These are phyloP conservation scores for Cladosporium phlei DNA, from an alignment of 2,329 filamentous ascomycete genomes.

Conservation along the genomic window DNA sequence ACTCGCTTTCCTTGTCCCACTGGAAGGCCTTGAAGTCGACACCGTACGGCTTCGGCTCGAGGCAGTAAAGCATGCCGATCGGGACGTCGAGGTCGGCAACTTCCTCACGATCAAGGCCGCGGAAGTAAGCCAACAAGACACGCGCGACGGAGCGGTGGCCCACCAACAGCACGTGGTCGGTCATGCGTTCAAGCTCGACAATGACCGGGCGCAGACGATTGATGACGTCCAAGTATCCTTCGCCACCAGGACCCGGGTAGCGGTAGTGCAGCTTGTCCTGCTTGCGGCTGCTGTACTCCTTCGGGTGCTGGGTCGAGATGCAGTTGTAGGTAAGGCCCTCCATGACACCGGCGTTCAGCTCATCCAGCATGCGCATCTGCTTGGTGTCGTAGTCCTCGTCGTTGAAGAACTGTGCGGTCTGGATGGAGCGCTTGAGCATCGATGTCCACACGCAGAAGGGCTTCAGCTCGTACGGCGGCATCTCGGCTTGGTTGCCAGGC, in stretches of 20 bases:
- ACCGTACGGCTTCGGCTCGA: conserved; percentile 96
- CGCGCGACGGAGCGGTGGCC: conserved; percentile 88
- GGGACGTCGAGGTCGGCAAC: conserved; percentile 94
- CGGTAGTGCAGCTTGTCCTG: conserved; percentile 91
- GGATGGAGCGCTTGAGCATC: conserved; percentile 85
- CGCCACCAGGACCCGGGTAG: conserved; percentile 90
- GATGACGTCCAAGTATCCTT: conserved; percentile 95
- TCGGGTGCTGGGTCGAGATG: conserved; percentile 71
- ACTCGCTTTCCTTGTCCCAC: conserved; percentile 72
- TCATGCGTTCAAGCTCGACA: conserved; percentile 93
- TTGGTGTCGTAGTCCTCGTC: conserved; percentile 96
- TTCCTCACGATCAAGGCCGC: conserved; percentile 81
- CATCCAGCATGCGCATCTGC: conserved; percentile 67
- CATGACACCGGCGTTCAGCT: conserved; percentile 87
- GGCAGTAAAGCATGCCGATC: conserved; percentile 85
- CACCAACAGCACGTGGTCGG: conserved; percentile 87
- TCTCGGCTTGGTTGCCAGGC: not conserved
- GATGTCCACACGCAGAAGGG: conserved; percentile 98
- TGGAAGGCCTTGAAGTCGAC: conserved; percentile 95
- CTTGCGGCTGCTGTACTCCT: conserved; percentile 76
- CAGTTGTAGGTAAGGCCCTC: conserved; percentile 94
- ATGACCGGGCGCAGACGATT: conserved; percentile 93
- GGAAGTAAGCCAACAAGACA: conserved; percentile 93
- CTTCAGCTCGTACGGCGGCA: conserved; percentile 55
- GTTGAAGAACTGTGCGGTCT: conserved; percentile 85